Evolutionary conservation across 768 basidiomycete genomes (phyloP).

Genomic region (Tylopilus subfusipes): DNA sequence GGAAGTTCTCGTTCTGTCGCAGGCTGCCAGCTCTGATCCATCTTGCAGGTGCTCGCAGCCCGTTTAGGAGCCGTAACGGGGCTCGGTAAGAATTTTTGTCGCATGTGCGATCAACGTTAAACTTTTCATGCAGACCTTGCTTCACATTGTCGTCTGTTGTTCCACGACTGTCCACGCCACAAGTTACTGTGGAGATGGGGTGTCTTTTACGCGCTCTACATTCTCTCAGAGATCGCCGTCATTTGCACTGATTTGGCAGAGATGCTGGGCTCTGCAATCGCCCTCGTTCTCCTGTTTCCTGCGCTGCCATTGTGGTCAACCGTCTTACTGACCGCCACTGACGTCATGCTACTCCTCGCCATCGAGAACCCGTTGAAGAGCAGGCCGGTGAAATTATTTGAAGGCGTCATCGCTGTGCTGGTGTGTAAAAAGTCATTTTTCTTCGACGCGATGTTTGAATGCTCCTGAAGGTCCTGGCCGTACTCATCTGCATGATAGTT

Average conservation of each 20-base stretch:
- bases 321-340: slow-evolving; percentile 63
- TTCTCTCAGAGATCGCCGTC: slow-evolving; percentile 65
- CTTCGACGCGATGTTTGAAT: background rate
- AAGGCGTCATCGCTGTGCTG: slow-evolving; percentile 57
- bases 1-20: background rate
- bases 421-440: slow-evolving; percentile 35
- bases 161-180: slow-evolving; percentile 63
- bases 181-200: slow-evolving; percentile 55
- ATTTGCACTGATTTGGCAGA: slow-evolving; percentile 80
- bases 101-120: slow-evolving; percentile 7
- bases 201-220: slow-evolving; percentile 62
- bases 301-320: slow-evolving; percentile 65
- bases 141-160: slow-evolving; percentile 58
- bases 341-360: slow-evolving; percentile 68
- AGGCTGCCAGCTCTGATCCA: background rate
- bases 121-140: slow-evolving; percentile 45
- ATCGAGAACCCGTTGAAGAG: slow-evolving; percentile 68
- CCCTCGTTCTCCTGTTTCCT: slow-evolving; percentile 71
- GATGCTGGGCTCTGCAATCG: slow-evolving; percentile 78
- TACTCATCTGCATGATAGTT: slow-evolving; percentile 75
- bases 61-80: slow-evolving; percentile 82
- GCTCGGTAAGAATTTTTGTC: slow-evolving; percentile 48
- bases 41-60: slow-evolving; percentile 63
- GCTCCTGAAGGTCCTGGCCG: slow-evolving; percentile 51
- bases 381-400: slow-evolving; percentile 65